Percentiles rank a stretch among this genome's conserved stretches.
Evolutionary conservation across 306 rosid species (phyloP).

Genomic region (Trifolium pratense): DNA sequence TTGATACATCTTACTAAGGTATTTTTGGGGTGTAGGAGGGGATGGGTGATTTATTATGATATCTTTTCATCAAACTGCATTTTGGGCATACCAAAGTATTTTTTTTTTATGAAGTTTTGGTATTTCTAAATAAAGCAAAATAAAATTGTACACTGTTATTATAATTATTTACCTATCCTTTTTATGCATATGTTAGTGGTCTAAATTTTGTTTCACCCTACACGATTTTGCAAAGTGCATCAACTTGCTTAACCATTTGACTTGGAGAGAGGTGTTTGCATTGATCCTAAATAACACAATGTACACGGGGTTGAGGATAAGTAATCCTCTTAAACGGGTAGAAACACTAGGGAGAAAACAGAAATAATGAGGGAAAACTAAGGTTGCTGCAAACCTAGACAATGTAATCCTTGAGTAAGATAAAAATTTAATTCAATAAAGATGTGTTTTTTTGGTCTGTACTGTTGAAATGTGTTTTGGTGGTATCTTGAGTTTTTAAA

Average conservation of each 20-base stretch:
- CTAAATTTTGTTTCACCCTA: neutral
- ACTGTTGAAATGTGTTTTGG: conserved; percentile 21
- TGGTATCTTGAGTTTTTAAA: conserved; percentile 19
- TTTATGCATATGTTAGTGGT: neutral
- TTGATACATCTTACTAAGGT: too few species aligned
- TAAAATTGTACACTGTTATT: neutral
- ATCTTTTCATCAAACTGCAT: neutral
- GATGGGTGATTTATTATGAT: neutral
- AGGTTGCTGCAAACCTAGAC: too few species aligned
- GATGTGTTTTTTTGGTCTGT: conserved; percentile 26
- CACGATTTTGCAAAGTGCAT: neutral
- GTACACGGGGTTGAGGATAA: conserved; percentile 13
- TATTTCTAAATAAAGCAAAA: neutral
- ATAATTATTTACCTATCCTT: neutral
- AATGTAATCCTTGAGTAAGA: conserved; percentile 8
- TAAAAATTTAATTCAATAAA: conserved; percentile 7
- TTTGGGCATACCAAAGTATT: too few species aligned
- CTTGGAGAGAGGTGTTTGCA: neutral
- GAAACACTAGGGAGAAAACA: conserved; percentile 29
- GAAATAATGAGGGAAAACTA: neutral
- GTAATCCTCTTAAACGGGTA: conserved; percentile 10
- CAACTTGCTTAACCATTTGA: conserved; percentile 9
- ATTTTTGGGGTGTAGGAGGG: too few species aligned
- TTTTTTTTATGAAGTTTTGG: too few species aligned
- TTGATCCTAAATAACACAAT: neutral